Conservation (phyloP, 371 early-diverging fungal genomes). For the Mucor velutinosus region DNA sequence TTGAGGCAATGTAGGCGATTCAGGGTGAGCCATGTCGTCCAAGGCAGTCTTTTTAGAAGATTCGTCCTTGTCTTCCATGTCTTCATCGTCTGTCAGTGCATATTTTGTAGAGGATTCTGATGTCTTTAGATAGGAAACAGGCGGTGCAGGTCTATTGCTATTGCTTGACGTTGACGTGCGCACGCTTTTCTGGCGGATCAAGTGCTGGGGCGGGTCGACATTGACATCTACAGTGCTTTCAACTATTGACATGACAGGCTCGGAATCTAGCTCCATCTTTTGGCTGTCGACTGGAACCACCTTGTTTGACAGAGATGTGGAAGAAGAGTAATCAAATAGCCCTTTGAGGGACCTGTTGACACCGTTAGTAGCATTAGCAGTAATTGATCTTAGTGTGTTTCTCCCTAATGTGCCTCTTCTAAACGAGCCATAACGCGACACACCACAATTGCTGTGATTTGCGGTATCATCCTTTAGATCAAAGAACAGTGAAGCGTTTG, state of each 20-base stretch:
- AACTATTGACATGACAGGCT: background rate
- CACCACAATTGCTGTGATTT: background rate
- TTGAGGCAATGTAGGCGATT: background rate
- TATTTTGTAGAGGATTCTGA: slow-evolving; percentile 29
- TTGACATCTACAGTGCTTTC: background rate
- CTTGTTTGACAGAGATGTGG: slow-evolving; percentile 11
- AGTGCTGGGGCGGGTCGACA: background rate
- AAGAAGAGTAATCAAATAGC: slow-evolving; percentile 21
- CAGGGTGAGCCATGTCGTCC: background rate
- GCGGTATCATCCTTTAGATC: background rate
- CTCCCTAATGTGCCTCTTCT: slow-evolving; percentile 22
- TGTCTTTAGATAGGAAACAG: background rate
- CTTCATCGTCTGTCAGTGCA: slow-evolving; percentile 16
- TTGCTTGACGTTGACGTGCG: background rate
- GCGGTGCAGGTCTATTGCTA: background rate
- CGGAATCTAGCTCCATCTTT: slow-evolving; percentile 24
- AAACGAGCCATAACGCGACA: slow-evolving; percentile 15
- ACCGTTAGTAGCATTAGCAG: slow-evolving; percentile 15
- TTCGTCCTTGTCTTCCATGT: background rate
- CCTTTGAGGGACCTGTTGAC: slow-evolving; percentile 22
- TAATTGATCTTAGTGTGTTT: slow-evolving; percentile 22
- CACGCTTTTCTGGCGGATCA: background rate
- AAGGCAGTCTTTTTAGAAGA: background rate
- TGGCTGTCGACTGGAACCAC: slow-evolving; percentile 22
- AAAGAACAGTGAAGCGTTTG: background rate